A percentile compares a stretch with the other conserved stretches of the same genome.
Evolutionary conservation across 2,329 filamentous ascomycete genomes (phyloP).

Genomic region (Penicillium sp.): DNA sequence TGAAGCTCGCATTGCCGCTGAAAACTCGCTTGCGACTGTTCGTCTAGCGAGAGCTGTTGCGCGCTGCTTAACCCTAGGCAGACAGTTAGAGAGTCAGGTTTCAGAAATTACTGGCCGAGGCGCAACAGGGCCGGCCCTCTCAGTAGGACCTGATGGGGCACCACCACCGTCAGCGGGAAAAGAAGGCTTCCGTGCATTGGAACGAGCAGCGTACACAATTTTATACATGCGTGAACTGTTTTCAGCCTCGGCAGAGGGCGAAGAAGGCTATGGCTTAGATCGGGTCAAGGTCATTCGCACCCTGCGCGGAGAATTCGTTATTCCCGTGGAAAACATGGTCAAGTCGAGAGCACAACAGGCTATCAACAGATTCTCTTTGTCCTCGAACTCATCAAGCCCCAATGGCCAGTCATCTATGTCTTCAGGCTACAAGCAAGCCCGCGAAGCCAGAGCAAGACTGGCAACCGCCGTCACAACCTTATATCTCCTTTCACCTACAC

Average conservation of each 20-base stretch:
- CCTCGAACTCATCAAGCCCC: slow-evolving; percentile 45
- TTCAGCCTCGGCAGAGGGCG: slow-evolving; percentile 62
- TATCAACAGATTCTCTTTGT: slow-evolving; percentile 80
- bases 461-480: slow-evolving; percentile 73
- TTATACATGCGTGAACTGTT: slow-evolving; percentile 73
- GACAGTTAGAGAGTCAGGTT: slow-evolving; percentile 85
- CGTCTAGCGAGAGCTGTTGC: slow-evolving; percentile 73
- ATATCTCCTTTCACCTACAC: slow-evolving; percentile 74
- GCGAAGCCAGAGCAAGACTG: slow-evolving; percentile 72
- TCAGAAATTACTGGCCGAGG: slow-evolving; percentile 60
- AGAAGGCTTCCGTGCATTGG: slow-evolving; percentile 74
- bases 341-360: slow-evolving; percentile 72
- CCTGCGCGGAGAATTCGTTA: slow-evolving; percentile 67
- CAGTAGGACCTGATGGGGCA: slow-evolving; percentile 34
- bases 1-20: slow-evolving; percentile 73
- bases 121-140: slow-evolving; percentile 26
- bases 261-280: slow-evolving; percentile 75
- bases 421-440: slow-evolving; percentile 58
- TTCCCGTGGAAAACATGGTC: slow-evolving; percentile 72
- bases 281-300: slow-evolving; percentile 69
- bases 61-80: slow-evolving; percentile 74
- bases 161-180: slow-evolving; percentile 40
- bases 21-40: slow-evolving; percentile 77
- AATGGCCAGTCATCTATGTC: slow-evolving; percentile 36
- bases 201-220: slow-evolving; percentile 79